Conservation (phyloP, 192 early-diverging fungal species). For the Backusella mclennaniae region DNA sequence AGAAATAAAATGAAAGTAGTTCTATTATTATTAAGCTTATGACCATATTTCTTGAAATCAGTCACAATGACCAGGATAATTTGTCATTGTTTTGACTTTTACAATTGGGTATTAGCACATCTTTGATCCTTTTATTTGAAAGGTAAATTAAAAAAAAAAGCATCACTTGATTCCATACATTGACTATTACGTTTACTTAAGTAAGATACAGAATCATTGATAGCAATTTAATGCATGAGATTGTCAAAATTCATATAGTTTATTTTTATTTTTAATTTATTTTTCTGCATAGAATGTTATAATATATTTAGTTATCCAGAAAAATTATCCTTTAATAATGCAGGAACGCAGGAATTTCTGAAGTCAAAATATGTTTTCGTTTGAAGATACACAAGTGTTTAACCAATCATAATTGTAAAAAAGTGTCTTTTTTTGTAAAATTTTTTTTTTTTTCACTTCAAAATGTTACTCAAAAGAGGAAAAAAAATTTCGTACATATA, state of each 20-base stretch:
- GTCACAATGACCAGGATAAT: neutral
- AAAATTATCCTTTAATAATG: neutral
- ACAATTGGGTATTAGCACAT: neutral
- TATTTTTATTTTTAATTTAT: neutral
- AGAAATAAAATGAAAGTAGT: neutral
- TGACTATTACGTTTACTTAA: neutral
- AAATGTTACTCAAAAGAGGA: neutral
- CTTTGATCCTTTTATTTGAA: neutral
- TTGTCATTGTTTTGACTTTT: neutral
- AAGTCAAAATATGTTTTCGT: neutral
- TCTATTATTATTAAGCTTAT: neutral
- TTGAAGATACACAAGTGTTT: neutral
- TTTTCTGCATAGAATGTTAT: neutral
- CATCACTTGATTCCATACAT: neutral
- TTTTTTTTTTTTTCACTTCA: neutral
- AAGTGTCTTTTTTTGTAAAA: neutral
- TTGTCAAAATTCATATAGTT: neutral
- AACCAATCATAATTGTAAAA: neutral
- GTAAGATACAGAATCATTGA: neutral
- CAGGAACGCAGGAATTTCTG: neutral
- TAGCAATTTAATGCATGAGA: neutral
- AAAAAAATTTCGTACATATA: neutral
- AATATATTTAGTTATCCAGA: too few relatives aligned
- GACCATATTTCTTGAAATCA: neutral
- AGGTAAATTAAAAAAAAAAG: neutral